Base-by-base conservation (phyloP, 768 basidiomycete species). In the Serendipita sp. region DNA sequence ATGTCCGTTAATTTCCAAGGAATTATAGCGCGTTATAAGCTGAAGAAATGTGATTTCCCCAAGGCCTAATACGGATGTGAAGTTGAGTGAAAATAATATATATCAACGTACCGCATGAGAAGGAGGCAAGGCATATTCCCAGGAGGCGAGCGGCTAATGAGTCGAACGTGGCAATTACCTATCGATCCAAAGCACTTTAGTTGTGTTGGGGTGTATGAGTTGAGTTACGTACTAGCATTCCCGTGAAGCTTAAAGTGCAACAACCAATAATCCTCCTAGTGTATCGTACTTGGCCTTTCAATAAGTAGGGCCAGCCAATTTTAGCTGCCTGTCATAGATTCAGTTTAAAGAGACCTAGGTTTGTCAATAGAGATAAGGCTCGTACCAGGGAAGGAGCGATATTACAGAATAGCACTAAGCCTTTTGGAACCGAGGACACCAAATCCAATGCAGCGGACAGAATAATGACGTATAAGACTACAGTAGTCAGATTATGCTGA, bases 1-100 rank as follows among this genome's bases (percentile, higher is more conserved):
- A 34, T 83, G 85, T 1, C 89, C 88, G 3, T 83, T 85, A 45
- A 86, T 72, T n/a, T 84, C 81, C 0, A 79, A 76, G 1, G 85
- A 86, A 48, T 80, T 85, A 66, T 80, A 92, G 0, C 85, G 86
- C 2, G 88, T 91, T 0, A 91, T 93, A n/a, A 94, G 76, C 76
- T 98, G 95, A 1, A 98, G 77, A 72, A 92, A 97, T 0, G 94
- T 96, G 64, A 98, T 73, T 74, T 99, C 96, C 18, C 96, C 96
- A 7, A 99, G 77, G 7, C 95, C 89, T 90, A 66, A 45, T 32
- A 65, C n/a, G 16, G 35, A 68, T 35, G 47, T 56, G 18, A 65
- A 41, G 38, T 66, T 48, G 18, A 30, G 10, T 32, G 15, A 54
- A 41, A 13, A 1, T 13, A 41, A 18, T 10, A 18, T 60, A 11